phyloP scores from a whole-genome alignment of 2,329 filamentous ascomycete genomes.

The Xenoacremonium recifei region DNA sequence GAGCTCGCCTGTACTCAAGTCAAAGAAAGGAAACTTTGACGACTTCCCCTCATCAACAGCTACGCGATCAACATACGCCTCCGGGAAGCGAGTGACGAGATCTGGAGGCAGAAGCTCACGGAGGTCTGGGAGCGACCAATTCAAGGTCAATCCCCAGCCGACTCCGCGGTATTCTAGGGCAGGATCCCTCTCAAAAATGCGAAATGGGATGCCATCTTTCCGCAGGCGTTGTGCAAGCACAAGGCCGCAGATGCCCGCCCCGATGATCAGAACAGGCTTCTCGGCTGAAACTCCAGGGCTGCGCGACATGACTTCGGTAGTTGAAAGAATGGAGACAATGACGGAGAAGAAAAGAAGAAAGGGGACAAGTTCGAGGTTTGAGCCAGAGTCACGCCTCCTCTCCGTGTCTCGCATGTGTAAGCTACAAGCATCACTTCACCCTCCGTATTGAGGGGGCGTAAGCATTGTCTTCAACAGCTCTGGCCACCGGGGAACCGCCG shows the following conservation, averaged over 20 bases:
- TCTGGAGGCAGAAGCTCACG: conserved; percentile 48
- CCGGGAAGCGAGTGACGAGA: conserved; percentile 43
- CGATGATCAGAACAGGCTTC: conserved; percentile 34
- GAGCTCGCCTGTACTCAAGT: conserved; percentile 49
- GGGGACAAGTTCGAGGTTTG: too few species aligned
- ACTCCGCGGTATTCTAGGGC: conserved; percentile 45
- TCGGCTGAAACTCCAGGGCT: background rate
- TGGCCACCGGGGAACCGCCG: too few species aligned
- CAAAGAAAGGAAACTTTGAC: conserved; percentile 53
- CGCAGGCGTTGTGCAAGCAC: conserved; percentile 35
- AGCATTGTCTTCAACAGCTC: too few species aligned
- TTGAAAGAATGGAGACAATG: too few species aligned
- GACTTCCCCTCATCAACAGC: conserved; percentile 45
- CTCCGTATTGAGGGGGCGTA: too few species aligned
- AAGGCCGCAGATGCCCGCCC: conserved; percentile 37
- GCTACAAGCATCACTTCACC: too few species aligned
- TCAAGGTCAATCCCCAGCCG: conserved; percentile 64
- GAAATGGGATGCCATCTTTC: conserved; percentile 37
- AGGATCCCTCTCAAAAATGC: conserved; percentile 52
- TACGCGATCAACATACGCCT: conserved; percentile 52
- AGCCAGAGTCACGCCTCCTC: too few species aligned
- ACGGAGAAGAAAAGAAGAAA: too few species aligned
- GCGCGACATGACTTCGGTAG: too few species aligned
- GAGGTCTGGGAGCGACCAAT: conserved; percentile 58
- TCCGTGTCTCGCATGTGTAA: too few species aligned